These are phyloP conservation scores for Solanum bulbocastanum DNA, from an alignment of 257 asterid species.

Conservation along the genomic window DNA sequence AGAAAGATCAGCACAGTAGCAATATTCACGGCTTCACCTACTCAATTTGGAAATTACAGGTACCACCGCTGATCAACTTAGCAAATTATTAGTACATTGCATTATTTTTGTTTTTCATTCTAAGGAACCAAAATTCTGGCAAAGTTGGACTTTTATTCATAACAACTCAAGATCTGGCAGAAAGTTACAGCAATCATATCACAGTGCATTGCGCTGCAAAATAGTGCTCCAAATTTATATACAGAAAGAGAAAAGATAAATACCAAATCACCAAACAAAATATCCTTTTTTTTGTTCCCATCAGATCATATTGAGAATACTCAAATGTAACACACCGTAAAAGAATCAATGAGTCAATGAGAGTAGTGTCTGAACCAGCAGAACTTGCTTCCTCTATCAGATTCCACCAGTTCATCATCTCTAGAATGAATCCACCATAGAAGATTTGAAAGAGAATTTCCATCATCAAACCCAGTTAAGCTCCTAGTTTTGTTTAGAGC, in stretches of 20 bases:
- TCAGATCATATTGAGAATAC: neutral
- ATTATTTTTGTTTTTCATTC: neutral
- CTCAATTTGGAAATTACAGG: neutral
- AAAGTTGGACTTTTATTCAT: neutral
- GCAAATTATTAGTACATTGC: neutral
- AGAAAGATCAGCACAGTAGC: neutral
- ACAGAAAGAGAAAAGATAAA: neutral
- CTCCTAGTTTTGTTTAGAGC: slow-evolving; percentile 41
- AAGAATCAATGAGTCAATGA: slow-evolving; percentile 47
- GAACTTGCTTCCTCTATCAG: slow-evolving; percentile 28
- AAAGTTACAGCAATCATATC: neutral
- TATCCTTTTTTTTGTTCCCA: neutral
- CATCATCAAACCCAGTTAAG: slow-evolving; percentile 66
- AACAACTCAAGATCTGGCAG: neutral
- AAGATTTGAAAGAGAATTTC: slow-evolving; percentile 70
- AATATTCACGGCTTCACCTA: neutral
- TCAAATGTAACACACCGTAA: neutral
- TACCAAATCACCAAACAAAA: neutral
- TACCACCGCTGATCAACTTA: neutral
- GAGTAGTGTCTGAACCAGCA: slow-evolving; percentile 72
- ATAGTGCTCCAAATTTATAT: neutral
- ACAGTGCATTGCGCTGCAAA: neutral
- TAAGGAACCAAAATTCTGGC: neutral
- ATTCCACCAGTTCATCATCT: slow-evolving; percentile 21
- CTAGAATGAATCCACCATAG: slow-evolving; percentile 90